Percentiles rank a stretch among this genome's conserved stretches.
Evolutionary conservation across 169 alveolate genomes (phyloP).

Genomic region (Cryptosporidium felis): DNA sequence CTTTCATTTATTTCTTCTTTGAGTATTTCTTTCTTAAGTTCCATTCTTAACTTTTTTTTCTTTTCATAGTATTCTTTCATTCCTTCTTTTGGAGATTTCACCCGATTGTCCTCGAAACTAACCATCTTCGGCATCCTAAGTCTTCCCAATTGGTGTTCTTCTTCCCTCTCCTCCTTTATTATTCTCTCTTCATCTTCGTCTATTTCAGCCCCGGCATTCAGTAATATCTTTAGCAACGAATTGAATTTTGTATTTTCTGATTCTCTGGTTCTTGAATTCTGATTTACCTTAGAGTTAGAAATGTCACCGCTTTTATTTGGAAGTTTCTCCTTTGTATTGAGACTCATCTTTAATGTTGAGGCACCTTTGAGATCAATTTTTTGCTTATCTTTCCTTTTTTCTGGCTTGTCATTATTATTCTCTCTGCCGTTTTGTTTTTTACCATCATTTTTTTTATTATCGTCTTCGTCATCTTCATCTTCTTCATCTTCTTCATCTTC

Average conservation of each 20-base stretch:
- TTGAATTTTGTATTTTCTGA: not conserved
- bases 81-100: not conserved
- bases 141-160: not conserved
- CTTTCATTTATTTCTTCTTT: not conserved
- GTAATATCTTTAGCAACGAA: conserved; percentile 17
- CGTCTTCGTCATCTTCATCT: not conserved
- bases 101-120: not conserved
- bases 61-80: conserved; percentile 21
- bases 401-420: not conserved
- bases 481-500: not conserved
- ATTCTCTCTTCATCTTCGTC: conserved; percentile 34
- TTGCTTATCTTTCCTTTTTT: not conserved
- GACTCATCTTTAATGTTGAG: too few relatives aligned
- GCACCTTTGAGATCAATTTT: too few relatives aligned
- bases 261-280: not conserved
- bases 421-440: not conserved
- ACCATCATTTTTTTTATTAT: not conserved
- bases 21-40: conserved; percentile 2
- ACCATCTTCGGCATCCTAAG: not conserved
- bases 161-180: conserved; percentile 2
- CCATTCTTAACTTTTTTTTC: not conserved
- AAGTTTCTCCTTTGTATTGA: too few relatives aligned
- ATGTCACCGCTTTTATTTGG: too few relatives aligned
- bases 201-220: conserved; percentile 34
- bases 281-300: too few relatives aligned